Percentiles rank a stretch among this genome's conserved stretches.
These are phyloP conservation scores for Ceratocystis eucalypticola DNA, from an alignment of 2,329 filamentous ascomycete genomes.

Conservation along the genomic window DNA sequence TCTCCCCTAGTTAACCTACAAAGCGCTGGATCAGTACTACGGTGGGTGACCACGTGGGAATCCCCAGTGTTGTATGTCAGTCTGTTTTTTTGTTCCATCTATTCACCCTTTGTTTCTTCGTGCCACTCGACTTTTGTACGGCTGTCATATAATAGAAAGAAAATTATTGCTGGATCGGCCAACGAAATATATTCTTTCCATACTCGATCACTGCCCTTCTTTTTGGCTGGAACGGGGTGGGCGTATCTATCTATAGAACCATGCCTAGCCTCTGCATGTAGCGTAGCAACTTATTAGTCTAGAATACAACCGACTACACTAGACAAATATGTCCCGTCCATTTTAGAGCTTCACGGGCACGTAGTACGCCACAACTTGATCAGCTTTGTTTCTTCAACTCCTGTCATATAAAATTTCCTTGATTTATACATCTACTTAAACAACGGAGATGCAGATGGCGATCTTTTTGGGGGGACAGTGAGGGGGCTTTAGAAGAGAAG, in stretches of 20 bases:
- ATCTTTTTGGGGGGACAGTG: too few relatives aligned
- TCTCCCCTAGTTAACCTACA: slow-evolving; percentile 6
- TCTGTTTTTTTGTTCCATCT: neutral
- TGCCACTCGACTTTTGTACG: neutral
- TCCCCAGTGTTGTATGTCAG: neutral
- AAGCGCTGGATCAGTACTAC: neutral
- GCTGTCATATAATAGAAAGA: neutral
- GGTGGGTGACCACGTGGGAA: slow-evolving; percentile 4
- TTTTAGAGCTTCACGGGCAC: neutral
- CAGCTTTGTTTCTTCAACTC: neutral
- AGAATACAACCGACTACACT: too few relatives aligned
- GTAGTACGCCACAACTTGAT: neutral
- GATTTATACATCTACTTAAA: neutral
- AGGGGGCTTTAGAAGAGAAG: slow-evolving; percentile 5
- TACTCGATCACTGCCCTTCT: too few relatives aligned
- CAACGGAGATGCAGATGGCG: neutral
- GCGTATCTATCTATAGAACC: too few relatives aligned
- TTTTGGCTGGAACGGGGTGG: too few relatives aligned
- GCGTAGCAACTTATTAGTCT: too few relatives aligned
- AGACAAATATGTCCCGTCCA: neutral
- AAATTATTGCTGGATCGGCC: too few relatives aligned
- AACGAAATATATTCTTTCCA: too few relatives aligned
- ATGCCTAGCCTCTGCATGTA: too few relatives aligned
- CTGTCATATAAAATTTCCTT: neutral
- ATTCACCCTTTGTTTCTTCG: neutral